phyloP scores from a whole-genome alignment of 495 filamentous ascomycete species.

The Sporormia fimetaria region DNA sequence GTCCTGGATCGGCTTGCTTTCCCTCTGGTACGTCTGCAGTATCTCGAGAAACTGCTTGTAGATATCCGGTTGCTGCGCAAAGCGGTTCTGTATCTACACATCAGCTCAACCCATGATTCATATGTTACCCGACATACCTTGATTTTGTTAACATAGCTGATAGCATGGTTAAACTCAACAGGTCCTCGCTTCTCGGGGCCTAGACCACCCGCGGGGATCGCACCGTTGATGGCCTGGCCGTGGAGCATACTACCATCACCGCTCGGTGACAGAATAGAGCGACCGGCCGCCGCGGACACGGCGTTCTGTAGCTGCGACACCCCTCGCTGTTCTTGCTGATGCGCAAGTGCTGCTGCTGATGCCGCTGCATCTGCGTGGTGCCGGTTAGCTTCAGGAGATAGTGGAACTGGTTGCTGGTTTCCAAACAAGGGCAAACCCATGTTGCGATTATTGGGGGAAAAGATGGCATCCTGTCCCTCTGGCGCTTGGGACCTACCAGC shows the following conservation, averaged over 20 bases:
- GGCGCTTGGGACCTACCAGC: slow-evolving; percentile 12
- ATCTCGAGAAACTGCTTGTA: slow-evolving; percentile 99
- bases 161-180: slow-evolving; percentile 98
- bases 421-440: slow-evolving; percentile 28
- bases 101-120: no score
- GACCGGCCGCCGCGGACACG: slow-evolving; percentile 48
- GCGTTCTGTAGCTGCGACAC: slow-evolving; percentile 72
- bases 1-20: slow-evolving; percentile 96
- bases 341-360: slow-evolving; percentile 43
- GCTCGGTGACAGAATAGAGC: slow-evolving; percentile 24
- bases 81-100: slow-evolving; percentile 94
- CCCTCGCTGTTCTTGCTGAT: slow-evolving; percentile 71
- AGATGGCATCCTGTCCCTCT: slow-evolving; percentile 25
- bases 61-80: slow-evolving; percentile 87
- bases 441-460: slow-evolving; percentile 29
- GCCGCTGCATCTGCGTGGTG: slow-evolving; percentile 35
- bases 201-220: slow-evolving; percentile 39
- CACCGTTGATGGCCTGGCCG: slow-evolving; percentile 37
- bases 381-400: slow-evolving; percentile 38
- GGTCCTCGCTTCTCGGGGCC: slow-evolving; percentile 78
- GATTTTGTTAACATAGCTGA: slow-evolving; percentile 99
- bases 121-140: slow-evolving; percentile 59
- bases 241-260: slow-evolving; percentile 37
- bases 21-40: slow-evolving; percentile 93
- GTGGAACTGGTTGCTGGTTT: slow-evolving; percentile 27